Base-by-base conservation (phyloP, 768 basidiomycete genomes). In the Epithele typhae region DNA sequence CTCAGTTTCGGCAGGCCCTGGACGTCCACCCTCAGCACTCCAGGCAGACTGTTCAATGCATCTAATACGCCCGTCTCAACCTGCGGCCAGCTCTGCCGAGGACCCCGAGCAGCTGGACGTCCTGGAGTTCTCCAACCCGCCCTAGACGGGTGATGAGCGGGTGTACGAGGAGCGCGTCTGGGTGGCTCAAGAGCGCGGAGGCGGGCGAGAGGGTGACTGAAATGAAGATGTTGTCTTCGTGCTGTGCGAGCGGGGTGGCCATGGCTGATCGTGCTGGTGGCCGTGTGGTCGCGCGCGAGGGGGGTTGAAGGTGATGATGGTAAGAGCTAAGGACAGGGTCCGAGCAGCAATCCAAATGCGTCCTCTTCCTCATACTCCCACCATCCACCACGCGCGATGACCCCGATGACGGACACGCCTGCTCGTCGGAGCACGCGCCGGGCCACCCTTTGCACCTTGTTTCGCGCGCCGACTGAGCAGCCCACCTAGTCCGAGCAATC, bases 71-170 rank as follows among this genome's bases (percentile, higher is more conserved):
- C 66, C 3, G 55, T 61, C 32, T 63, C 52, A 3, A 53, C 43
- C 19, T 51, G 49, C n/a, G 55, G 59, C 74, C 73, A 74, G 27
- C 58, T 1, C 48, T 54, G 43, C 69, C 71, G 3, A 74, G 66
- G 4, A 73, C 62, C 59, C 71, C 68, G 46, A 75, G 59, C n/a
- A 75, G 55, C 46, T 73, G 74, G 14, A 75, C 72, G 49, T 75
- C 72, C 14, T 60, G 46, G 48, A 76, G 51, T 46, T 63, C 58
- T 17, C 73, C 75, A 15, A 75, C 71, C 34, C 63, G 64, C 5
- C 74, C 72, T 2, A 73, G 60, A 43, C 72, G 59, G 0, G 56
- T 59, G 38, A 75, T 48, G 10, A 64, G 57, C 0, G 72, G 64
- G 52, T 71, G 69, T 12, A 63, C 50, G 15, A 55, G 51, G 25